Evolutionary conservation across 805 yeast genomes (phyloP).

Genomic region (Zygotorulaspora sp.): DNA sequence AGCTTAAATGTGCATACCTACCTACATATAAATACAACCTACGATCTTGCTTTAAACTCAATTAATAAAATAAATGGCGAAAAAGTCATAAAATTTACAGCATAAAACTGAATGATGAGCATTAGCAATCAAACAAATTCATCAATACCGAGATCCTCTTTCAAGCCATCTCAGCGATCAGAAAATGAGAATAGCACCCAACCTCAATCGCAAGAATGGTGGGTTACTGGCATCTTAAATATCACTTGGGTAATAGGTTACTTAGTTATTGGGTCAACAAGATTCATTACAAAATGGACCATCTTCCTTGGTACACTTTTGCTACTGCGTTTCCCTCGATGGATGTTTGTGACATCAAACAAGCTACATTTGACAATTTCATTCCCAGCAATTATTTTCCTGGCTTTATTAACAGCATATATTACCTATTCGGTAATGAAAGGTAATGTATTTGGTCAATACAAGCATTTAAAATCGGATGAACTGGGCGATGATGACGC

Average conservation of each 20-base stretch:
- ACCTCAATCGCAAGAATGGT: slow-evolving; percentile 12
- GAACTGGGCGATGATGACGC: slow-evolving; percentile 7
- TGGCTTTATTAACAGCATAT: slow-evolving; percentile 14
- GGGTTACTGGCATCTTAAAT: slow-evolving; percentile 11
- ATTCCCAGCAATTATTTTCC: slow-evolving; percentile 15
- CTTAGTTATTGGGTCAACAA: slow-evolving; percentile 12
- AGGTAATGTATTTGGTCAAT: slow-evolving; percentile 25
- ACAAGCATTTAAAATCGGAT: slow-evolving; percentile 25
- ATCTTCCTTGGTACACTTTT: slow-evolving; percentile 11
- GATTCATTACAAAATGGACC: slow-evolving; percentile 12
- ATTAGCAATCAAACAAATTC: slow-evolving; percentile 3
- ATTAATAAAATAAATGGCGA: no score
- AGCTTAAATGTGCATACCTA: no score
- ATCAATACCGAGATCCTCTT: slow-evolving; percentile 4
- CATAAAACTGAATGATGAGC: slow-evolving; percentile 7
- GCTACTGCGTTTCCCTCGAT: slow-evolving; percentile 16
- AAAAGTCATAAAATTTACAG: no score
- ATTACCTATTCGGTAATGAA: slow-evolving; percentile 21
- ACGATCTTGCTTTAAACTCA: no score
- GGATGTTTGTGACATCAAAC: slow-evolving; percentile 17
- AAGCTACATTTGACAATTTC: slow-evolving; percentile 20
- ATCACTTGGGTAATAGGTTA: slow-evolving; percentile 15
- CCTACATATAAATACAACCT: no score
- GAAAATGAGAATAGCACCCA: neutral
- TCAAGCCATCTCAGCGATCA: slow-evolving; percentile 6